phyloP scores from a whole-genome alignment of 148 eudicot genomes.

The Hydrangea macrophylla region DNA sequence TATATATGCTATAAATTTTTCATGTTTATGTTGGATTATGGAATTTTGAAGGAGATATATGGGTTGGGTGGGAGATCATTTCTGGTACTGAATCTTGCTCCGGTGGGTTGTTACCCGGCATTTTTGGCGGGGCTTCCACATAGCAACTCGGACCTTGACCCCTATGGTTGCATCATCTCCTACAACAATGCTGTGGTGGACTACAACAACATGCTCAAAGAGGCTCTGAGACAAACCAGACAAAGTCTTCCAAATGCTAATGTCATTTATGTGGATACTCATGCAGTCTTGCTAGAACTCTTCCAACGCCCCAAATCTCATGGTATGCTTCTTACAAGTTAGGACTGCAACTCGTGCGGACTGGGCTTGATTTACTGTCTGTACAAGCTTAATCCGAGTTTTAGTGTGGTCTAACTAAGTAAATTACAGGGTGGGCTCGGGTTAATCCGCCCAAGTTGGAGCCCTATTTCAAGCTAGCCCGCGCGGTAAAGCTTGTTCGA shows the following conservation, averaged over 20 bases:
- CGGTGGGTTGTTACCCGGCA: constrained; percentile 77
- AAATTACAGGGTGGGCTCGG: too few species aligned
- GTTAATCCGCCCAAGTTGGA: too few species aligned
- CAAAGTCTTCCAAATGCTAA: constrained; percentile 41
- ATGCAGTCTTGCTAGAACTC: constrained; percentile 66
- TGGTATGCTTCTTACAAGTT: constrained; percentile 39
- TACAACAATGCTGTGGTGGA: constrained; percentile 67
- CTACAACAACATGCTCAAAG: constrained; percentile 64
- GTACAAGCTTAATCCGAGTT: too few species aligned
- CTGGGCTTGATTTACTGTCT: too few species aligned
- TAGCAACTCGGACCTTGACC: constrained; percentile 47
- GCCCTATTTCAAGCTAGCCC: too few species aligned
- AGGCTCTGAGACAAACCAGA: constrained; percentile 37
- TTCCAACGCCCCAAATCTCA: constrained; percentile 63
- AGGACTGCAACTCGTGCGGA: too few species aligned
- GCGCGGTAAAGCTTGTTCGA: too few species aligned
- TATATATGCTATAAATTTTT: neutral
- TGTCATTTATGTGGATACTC: constrained; percentile 60
- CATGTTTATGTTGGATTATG: constrained; percentile 1
- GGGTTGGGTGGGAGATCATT: constrained; percentile 66
- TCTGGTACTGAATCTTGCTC: constrained; percentile 80
- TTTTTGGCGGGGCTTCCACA: constrained; percentile 61
- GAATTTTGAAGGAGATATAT: constrained; percentile 51
- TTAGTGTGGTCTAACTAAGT: too few species aligned
- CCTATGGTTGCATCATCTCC: constrained; percentile 57